These are phyloP conservation scores for Tulasnella sp. DNA, from an alignment of 768 basidiomycete species.

Conservation along the genomic window DNA sequence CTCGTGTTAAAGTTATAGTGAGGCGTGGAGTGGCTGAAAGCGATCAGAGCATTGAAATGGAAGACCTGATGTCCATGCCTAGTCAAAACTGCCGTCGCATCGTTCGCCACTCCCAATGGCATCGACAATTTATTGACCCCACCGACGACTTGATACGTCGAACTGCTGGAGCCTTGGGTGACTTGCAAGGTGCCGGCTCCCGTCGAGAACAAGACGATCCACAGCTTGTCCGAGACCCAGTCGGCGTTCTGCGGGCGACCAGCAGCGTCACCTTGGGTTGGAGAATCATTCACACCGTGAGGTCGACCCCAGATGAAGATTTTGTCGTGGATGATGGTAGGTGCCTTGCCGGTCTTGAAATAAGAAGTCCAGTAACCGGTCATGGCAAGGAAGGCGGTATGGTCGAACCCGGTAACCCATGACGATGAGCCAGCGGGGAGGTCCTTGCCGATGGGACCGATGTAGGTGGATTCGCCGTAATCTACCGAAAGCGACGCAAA, in stretches of 20 bases:
- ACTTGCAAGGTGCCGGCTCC: slow-evolving; percentile 8
- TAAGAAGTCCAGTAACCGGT: slow-evolving; percentile 22
- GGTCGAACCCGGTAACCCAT: slow-evolving; percentile 58
- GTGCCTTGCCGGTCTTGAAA: slow-evolving; percentile 24
- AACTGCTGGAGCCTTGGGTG: not conserved
- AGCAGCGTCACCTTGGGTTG: slow-evolving; percentile 27
- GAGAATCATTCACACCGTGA: slow-evolving; percentile 41
- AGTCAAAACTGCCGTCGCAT: slow-evolving; percentile 26
- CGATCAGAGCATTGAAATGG: slow-evolving; percentile 7
- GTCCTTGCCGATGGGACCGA: slow-evolving; percentile 48
- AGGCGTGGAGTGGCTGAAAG: slow-evolving; percentile 1
- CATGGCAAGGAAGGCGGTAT: slow-evolving; percentile 22
- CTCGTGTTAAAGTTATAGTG: slow-evolving; percentile 10
- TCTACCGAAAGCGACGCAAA: slow-evolving; percentile 27
- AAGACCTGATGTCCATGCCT: slow-evolving; percentile 4
- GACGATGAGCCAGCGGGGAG: slow-evolving; percentile 55
- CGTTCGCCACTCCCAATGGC: slow-evolving; percentile 41
- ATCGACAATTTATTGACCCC: slow-evolving; percentile 30
- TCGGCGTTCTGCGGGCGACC: slow-evolving; percentile 26
- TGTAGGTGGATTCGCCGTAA: slow-evolving; percentile 65
- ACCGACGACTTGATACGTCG: not conserved
- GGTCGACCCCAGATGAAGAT: slow-evolving; percentile 24
- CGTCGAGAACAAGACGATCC: slow-evolving; percentile 12
- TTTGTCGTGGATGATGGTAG: slow-evolving; percentile 23
- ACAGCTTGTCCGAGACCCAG: slow-evolving; percentile 22